Conservation (phyloP, 1,284 basidiomycete genomes). For the Tilletia caries region DNA sequence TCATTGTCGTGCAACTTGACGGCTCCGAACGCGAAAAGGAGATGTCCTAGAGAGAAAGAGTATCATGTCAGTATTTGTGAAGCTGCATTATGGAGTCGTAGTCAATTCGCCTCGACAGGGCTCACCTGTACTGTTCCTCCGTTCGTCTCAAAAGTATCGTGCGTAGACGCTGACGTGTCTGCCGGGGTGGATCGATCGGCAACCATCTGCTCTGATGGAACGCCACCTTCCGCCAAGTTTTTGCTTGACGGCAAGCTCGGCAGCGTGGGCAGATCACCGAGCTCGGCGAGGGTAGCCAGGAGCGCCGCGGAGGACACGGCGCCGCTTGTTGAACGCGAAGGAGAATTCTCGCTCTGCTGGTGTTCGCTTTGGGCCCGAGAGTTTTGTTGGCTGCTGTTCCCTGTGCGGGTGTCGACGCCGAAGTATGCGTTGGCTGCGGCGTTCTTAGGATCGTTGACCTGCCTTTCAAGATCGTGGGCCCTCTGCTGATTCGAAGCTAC, state of each 20-base stretch:
- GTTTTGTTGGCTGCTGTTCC: background rate
- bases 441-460: background rate
- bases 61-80: too few species aligned
- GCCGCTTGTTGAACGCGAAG: background rate
- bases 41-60: background rate
- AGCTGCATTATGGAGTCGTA: too few species aligned
- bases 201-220: background rate
- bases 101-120: too few species aligned
- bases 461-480: background rate
- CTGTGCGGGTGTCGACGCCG: too few species aligned
- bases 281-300: conserved; percentile 5
- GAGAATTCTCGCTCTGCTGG: background rate
- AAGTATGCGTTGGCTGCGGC: background rate
- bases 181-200: background rate
- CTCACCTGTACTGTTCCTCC: background rate
- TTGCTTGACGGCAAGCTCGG: background rate
- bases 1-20: conserved; percentile 1
- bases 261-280: background rate
- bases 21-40: background rate
- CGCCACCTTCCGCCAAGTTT: background rate
- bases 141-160: background rate
- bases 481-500: background rate
- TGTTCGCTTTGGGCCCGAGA: background rate
- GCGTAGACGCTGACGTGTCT: background rate
- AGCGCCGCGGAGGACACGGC: background rate